Base-by-base conservation (phyloP, 2,329 filamentous ascomycete genomes). In the Aspergillus latus region DNA sequence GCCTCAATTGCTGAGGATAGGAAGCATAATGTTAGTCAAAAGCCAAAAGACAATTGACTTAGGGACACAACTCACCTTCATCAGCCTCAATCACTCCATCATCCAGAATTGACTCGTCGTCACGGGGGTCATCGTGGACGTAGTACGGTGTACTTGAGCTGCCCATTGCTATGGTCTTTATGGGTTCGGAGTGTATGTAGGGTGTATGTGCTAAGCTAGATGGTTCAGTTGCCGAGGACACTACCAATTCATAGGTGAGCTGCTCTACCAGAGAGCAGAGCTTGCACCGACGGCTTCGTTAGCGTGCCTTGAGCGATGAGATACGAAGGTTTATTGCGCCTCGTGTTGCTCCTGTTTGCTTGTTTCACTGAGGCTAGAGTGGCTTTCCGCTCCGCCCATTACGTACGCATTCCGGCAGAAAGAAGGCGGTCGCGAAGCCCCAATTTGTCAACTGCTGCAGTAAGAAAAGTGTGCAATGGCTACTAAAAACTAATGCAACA, bases 61-160 rank as follows among this genome's bases (percentile, higher is more conserved):
- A 37, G 26, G 4, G 21, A 26, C 2, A 5, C 21, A 51, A 60
- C 69, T 68, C 76, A 90, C 88, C 88, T 76, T 92, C 87, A 79
- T 91, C 88, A 3, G 87, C 87, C 66, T 92, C 88, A 74, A 92
- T 90, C 66, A 92, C 75, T 66, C 91, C 88, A 65, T 88, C 86
- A 58, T 88, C 84, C 60, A 87, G 76, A 58, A 84, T 78, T 56
- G 85, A 82, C 61, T 82, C 82, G 68, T 84, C 79, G 59, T 87
- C 83, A 58, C 76, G 79, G 68, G 86, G 85, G 68, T 86, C 83
- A 71, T 84, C 81, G 65, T 80, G 79, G 15, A 76, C 72, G 63
- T 78, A 78, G 57, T 75, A 75, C 47, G 72, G 68, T 49, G 75
- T 68, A 13, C 26, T 29, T 9, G 34, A 66, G 54, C 62, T 75